Percentiles rank a stretch among this genome's conserved stretches.
Conservation (phyloP, 2,329 filamentous ascomycete species). For the Pestalotiopsis sp. region DNA sequence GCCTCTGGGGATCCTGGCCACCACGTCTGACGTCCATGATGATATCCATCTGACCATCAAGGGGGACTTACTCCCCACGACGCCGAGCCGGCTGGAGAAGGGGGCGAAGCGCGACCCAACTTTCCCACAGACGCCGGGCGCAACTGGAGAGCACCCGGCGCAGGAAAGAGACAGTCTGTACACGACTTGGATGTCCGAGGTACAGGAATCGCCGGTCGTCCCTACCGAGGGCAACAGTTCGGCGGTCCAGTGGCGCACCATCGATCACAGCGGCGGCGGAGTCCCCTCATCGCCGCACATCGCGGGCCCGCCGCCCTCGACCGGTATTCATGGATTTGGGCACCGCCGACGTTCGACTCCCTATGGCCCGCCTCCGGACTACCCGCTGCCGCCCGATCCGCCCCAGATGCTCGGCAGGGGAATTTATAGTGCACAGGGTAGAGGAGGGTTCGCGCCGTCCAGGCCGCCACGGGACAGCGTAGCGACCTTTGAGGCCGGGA, state of each 20-base stretch:
- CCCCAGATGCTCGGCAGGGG: neutral
- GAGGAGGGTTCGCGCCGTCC: neutral
- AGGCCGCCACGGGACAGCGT: constrained; percentile 4
- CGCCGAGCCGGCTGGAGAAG: constrained; percentile 26
- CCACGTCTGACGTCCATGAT: constrained; percentile 8
- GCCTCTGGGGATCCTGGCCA: constrained; percentile 19
- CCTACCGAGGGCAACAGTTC: constrained; percentile 22
- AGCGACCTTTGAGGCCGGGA: constrained; percentile 5
- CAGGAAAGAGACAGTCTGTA: neutral
- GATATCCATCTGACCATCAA: constrained; percentile 17
- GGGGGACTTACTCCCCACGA: constrained; percentile 23
- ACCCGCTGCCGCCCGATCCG: constrained; percentile 1
- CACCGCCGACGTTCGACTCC: constrained; percentile 28
- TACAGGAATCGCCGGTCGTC: neutral
- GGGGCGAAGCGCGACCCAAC: constrained; percentile 15
- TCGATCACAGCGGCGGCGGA: constrained; percentile 12
- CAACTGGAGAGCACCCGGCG: neutral
- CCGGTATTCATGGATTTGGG: constrained; percentile 23
- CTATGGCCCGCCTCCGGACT: constrained; percentile 16
- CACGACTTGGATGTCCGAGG: constrained; percentile 2
- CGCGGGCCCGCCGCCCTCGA: constrained; percentile 18
- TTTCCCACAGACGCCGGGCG: constrained; percentile 1
- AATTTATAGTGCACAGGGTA: neutral
- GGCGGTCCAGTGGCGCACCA: constrained; percentile 23
- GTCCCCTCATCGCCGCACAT: constrained; percentile 5